Percentiles rank a stretch among this genome's conserved stretches.
phyloP scores from a whole-genome alignment of 768 basidiomycete species.

The Antrodiella citrinella region DNA sequence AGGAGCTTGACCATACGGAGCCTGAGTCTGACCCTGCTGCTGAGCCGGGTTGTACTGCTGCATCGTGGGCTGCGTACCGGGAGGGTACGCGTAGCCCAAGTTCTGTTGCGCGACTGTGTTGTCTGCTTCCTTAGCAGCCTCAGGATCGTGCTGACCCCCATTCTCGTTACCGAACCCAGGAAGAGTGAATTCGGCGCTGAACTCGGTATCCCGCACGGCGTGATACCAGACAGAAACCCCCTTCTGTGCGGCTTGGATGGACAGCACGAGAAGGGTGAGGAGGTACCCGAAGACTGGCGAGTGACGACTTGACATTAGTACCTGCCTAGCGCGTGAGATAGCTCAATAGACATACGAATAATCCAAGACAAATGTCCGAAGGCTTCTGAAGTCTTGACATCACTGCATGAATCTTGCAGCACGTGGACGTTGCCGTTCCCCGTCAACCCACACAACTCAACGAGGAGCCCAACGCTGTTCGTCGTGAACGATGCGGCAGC shows the following conservation, averaged over 20 bases:
- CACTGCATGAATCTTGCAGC: slow-evolving; percentile 17
- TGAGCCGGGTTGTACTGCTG: not conserved
- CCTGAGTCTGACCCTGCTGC: not conserved
- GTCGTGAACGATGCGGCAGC: slow-evolving; percentile 17
- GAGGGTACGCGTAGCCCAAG: not conserved
- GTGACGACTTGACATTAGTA: not conserved
- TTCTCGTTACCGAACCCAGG: not conserved
- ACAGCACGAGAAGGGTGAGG: slow-evolving; percentile 3
- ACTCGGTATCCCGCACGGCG: slow-evolving; percentile 4
- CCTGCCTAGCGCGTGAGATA: not conserved
- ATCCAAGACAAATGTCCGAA: slow-evolving; percentile 21
- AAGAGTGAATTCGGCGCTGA: not conserved
- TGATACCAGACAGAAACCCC: slow-evolving; percentile 6
- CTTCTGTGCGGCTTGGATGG: not conserved
- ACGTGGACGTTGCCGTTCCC: slow-evolving; percentile 3
- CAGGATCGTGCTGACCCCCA: not conserved
- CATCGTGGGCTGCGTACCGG: not conserved
- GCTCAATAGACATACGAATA: slow-evolving; percentile 10
- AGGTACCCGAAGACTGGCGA: slow-evolving; percentile 5
- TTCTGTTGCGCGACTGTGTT: not conserved
- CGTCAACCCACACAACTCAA: slow-evolving; percentile 6
- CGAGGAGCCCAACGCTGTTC: slow-evolving; percentile 4
- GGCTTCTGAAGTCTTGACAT: slow-evolving; percentile 20
- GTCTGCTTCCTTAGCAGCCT: not conserved
- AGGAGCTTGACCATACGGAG: not conserved